phyloP scores from a whole-genome alignment of 2,329 filamentous ascomycete genomes.

The Cordyceps cateniannulata region DNA sequence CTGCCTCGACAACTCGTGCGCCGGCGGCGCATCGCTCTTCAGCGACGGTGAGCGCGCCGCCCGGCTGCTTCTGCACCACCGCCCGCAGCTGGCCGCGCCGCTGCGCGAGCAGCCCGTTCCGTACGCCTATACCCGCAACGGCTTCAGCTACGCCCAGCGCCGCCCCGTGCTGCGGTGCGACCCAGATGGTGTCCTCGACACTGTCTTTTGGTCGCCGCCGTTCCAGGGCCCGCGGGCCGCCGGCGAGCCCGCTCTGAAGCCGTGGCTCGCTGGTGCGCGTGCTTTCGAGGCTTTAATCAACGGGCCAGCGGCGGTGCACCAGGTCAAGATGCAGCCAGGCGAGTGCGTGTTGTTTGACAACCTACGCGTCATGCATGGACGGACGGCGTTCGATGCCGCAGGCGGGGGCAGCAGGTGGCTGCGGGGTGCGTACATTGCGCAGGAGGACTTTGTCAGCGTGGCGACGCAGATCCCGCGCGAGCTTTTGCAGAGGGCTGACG shows the following conservation, averaged over 20 bases:
- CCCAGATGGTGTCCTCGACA: slow-evolving; percentile 17
- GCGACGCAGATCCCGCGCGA: slow-evolving; percentile 24
- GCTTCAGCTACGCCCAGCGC: slow-evolving; percentile 53
- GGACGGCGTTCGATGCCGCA: slow-evolving; percentile 62
- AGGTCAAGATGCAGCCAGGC: slow-evolving; percentile 69
- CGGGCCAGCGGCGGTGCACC: slow-evolving; percentile 50
- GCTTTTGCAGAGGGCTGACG: slow-evolving; percentile 18
- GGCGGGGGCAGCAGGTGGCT: slow-evolving; percentile 68
- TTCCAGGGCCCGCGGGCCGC: slow-evolving; percentile 57
- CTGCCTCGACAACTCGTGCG: slow-evolving; percentile 73
- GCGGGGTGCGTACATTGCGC: slow-evolving; percentile 74
- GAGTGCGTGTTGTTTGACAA: slow-evolving; percentile 96
- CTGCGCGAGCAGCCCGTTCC: slow-evolving; percentile 43
- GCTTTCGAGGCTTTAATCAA: slow-evolving; percentile 57
- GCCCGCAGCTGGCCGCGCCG: slow-evolving; percentile 13
- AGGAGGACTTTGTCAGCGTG: slow-evolving; percentile 36
- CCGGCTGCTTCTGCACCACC: slow-evolving; percentile 21
- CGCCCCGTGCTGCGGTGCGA: slow-evolving; percentile 46
- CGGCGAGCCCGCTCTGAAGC: slow-evolving; percentile 18
- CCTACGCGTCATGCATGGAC: slow-evolving; percentile 73
- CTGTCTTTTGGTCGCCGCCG: slow-evolving; percentile 63
- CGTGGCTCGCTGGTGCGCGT: slow-evolving; percentile 44
- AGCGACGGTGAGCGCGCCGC: slow-evolving; percentile 64
- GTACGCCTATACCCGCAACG: slow-evolving; percentile 65
- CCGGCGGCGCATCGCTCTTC: slow-evolving; percentile 82